phyloP scores from a whole-genome alignment of 345 rosid genomes.

The Pugionium cornutum region DNA sequence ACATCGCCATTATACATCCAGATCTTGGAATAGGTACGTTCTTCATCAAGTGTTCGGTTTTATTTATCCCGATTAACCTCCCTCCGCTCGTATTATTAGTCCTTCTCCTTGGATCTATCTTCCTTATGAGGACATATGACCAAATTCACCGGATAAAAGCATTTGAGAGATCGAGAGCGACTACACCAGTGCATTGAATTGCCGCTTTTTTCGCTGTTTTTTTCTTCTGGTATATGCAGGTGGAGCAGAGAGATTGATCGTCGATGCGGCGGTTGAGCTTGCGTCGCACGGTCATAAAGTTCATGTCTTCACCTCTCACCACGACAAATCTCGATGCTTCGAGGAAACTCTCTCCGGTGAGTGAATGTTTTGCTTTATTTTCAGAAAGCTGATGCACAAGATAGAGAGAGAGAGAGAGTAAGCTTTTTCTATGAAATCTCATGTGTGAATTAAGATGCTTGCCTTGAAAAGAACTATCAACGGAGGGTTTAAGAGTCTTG shows the following conservation, averaged over 20 bases:
- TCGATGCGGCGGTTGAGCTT: conserved; percentile 92
- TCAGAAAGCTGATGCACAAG: neutral
- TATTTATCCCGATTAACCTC: neutral
- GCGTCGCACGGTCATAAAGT: conserved; percentile 75
- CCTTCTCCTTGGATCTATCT: conserved; percentile 15
- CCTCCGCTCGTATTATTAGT: neutral
- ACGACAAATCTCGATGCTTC: conserved; percentile 77
- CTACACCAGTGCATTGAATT: conserved; percentile 8
- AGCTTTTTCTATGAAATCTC: conserved; percentile 6
- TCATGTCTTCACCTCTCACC: conserved; percentile 88
- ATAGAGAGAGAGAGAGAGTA: neutral
- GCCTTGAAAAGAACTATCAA: neutral
- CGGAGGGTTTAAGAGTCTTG: neutral
- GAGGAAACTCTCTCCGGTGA: conserved; percentile 86
- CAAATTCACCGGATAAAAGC: neutral
- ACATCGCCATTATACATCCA: conserved; percentile 76
- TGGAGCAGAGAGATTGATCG: conserved; percentile 94
- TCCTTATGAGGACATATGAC: neutral
- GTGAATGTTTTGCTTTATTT: conserved; percentile 16
- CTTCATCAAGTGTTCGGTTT: neutral
- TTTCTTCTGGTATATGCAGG: conserved; percentile 45
- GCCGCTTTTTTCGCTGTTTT: neutral
- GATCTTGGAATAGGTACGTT: conserved; percentile 83
- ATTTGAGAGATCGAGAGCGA: conserved; percentile 12
- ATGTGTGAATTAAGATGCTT: neutral